These are phyloP conservation scores for Floccularia luteovirens DNA, from an alignment of 768 basidiomycete species.

Conservation along the genomic window DNA sequence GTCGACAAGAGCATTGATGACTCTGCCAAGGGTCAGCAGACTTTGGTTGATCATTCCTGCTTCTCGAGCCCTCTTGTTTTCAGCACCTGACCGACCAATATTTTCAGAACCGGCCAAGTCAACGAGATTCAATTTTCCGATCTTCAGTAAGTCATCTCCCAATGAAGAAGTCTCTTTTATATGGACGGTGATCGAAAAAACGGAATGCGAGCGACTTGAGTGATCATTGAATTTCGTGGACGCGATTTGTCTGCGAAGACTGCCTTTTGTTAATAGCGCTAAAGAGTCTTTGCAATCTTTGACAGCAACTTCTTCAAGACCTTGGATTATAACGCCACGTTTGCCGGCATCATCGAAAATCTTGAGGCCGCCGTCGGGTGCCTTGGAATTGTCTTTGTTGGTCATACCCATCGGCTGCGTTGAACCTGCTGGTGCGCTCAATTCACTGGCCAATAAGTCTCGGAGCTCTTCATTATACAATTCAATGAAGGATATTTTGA, in stretches of 20 bases:
- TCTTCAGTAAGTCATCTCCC: constrained; percentile 85
- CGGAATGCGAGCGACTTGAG: constrained; percentile 94
- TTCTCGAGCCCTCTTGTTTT: constrained; percentile 90
- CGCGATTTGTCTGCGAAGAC: constrained; percentile 85
- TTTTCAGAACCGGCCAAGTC: constrained; percentile 98
- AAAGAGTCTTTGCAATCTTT: constrained; percentile 80
- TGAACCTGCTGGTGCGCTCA: constrained; percentile 57
- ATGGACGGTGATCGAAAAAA: constrained; percentile 95
- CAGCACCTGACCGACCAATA: constrained; percentile 92
- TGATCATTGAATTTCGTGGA: constrained; percentile 98
- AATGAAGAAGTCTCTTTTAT: constrained; percentile 72
- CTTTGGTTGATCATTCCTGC: constrained; percentile 99
- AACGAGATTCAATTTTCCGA: constrained; percentile 95
- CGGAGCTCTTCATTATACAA: constrained; percentile 98
- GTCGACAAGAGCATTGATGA: constrained; percentile 95
- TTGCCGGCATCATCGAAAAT: constrained; percentile 91
- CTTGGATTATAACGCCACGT: constrained; percentile 89
- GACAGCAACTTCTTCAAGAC: constrained; percentile 85
- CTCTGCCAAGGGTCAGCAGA: constrained; percentile 90
- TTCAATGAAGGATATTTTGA: constrained; percentile 91
- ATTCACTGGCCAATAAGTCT: constrained; percentile 81
- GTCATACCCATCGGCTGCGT: constrained; percentile 77
- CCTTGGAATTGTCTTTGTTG: constrained; percentile 35
- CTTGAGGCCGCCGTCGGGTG: constrained; percentile 52
- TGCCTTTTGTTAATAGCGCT: constrained; percentile 80